These are phyloP conservation scores for Saccharomycopsis phalli DNA, from an alignment of 1,139 yeast genomes.

Conservation along the genomic window DNA sequence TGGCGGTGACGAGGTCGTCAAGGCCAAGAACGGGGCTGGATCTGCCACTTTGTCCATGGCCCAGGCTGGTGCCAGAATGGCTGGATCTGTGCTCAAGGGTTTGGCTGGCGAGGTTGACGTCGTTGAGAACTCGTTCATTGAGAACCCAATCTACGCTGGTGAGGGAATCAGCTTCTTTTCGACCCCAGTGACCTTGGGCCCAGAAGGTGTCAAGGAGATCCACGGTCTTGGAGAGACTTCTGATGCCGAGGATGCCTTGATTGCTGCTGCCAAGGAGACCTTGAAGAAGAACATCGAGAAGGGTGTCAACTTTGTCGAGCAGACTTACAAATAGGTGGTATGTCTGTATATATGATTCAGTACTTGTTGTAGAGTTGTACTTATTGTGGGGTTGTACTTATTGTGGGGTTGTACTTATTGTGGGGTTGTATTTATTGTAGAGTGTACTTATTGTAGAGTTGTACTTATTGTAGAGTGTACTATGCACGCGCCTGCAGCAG, in stretches of 20 bases:
- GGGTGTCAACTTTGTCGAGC: constrained; percentile 52
- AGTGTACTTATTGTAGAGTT: neutral
- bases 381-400: neutral
- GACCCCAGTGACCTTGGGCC: constrained; percentile 82
- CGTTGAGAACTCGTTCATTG: constrained; percentile 73
- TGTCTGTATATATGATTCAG: neutral
- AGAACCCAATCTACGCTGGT: constrained; percentile 72
- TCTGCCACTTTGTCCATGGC: constrained; percentile 99
- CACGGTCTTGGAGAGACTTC: constrained; percentile 53
- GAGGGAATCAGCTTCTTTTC: constrained; percentile 92
- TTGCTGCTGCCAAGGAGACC: constrained; percentile 76
- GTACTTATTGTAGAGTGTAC: too few relatives aligned
- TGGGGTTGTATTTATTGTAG: neutral
- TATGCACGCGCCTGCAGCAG: too few relatives aligned
- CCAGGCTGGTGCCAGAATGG: constrained; percentile 93
- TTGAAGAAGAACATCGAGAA: constrained; percentile 65
- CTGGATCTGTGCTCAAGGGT: constrained; percentile 78
- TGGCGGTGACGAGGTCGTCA: constrained; percentile 98
- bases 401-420: neutral
- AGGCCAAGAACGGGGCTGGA: constrained; percentile 98
- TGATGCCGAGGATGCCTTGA: constrained; percentile 61
- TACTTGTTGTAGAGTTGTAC: neutral
- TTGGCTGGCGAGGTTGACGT: constrained; percentile 60
- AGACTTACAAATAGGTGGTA: constrained; percentile 19
- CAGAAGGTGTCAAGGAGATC: constrained; percentile 77